phyloP scores from a whole-genome alignment of 2,329 filamentous ascomycete genomes.

The Monosporascus sp. region DNA sequence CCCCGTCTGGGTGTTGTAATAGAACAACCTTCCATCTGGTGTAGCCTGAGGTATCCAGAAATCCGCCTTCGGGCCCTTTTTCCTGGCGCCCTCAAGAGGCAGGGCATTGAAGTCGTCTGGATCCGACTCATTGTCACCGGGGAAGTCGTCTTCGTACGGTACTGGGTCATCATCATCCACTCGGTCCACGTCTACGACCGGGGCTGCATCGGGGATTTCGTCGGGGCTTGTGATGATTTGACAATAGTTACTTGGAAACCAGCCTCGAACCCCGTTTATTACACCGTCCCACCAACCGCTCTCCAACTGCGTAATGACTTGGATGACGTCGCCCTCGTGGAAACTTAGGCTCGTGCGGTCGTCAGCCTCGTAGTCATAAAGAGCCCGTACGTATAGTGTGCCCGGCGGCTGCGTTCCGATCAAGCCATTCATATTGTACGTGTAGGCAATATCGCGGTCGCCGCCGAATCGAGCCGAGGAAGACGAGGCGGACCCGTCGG shows the following conservation, averaged over 20 bases:
- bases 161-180: conserved; percentile 59
- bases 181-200: conserved; percentile 49
- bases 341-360: conserved; percentile 96
- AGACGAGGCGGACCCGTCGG: conserved; percentile 17
- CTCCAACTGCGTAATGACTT: conserved; percentile 96
- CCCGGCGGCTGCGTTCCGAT: conserved; percentile 55
- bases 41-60: conserved; percentile 99
- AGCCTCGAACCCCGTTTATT: conserved; percentile 92
- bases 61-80: conserved; percentile 64
- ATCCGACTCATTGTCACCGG: conserved; percentile 62
- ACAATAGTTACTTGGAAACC: conserved; percentile 99
- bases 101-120: conserved; percentile 54
- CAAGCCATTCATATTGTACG: conserved; percentile 54
- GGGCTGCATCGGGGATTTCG: conserved; percentile 60
- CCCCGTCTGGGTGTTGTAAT: conserved; percentile 96
- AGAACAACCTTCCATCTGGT: conserved; percentile 85
- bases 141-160: conserved; percentile 61
- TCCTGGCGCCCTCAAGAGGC: conserved; percentile 59
- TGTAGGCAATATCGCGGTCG: conserved; percentile 27
- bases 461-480: conserved; percentile 28
- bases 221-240: conserved; percentile 74
- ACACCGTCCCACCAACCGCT: conserved; percentile 99
- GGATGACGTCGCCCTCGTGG: conserved; percentile 92
- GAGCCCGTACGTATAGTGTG: conserved; percentile 85
- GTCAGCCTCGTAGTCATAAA: conserved; percentile 98